These are phyloP conservation scores for Phytophthora lateralis DNA, from an alignment of 352 stramenopile genomes.

Conservation along the genomic window DNA sequence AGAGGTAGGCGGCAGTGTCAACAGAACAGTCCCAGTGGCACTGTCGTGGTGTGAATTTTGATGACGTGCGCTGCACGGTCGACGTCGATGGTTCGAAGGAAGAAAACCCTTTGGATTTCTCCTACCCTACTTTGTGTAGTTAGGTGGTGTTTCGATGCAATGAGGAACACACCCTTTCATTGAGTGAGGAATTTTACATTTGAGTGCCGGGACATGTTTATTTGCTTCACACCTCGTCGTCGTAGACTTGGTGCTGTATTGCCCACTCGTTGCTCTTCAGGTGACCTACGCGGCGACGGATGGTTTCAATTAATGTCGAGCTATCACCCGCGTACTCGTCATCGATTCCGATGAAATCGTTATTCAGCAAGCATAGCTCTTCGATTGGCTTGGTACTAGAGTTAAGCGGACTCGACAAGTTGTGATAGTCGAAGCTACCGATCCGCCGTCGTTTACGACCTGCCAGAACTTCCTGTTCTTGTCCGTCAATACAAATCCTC, in stretches of 20 bases:
- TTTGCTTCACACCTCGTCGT: conserved; percentile 73
- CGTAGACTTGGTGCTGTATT: conserved; percentile 75
- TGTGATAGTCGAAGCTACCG: conserved; percentile 13
- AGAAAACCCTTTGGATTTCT: neutral
- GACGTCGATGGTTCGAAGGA: neutral
- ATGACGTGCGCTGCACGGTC: neutral
- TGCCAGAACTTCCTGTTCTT: conserved; percentile 1
- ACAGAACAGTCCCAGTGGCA: neutral
- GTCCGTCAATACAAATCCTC: neutral
- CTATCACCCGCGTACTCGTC: conserved; percentile 29
- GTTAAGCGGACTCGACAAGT: conserved; percentile 3
- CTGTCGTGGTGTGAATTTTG: conserved; percentile 10
- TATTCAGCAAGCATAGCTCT: conserved; percentile 74
- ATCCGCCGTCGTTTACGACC: conserved; percentile 42
- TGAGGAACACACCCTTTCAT: conserved; percentile 2
- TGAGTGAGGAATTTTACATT: conserved; percentile 9
- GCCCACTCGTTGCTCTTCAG: conserved; percentile 72
- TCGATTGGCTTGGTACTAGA: conserved; percentile 30
- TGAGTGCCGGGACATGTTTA: conserved; percentile 12
- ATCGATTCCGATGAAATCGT: conserved; percentile 49
- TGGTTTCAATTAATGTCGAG: conserved; percentile 27
- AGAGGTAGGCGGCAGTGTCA: conserved; percentile 7
- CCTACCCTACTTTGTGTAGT: neutral
- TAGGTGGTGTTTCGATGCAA: conserved; percentile 4
- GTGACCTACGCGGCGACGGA: conserved; percentile 44